phyloP scores from a whole-genome alignment of 2,329 filamentous ascomycete genomes.

The Colletotrichum tanaceti region DNA sequence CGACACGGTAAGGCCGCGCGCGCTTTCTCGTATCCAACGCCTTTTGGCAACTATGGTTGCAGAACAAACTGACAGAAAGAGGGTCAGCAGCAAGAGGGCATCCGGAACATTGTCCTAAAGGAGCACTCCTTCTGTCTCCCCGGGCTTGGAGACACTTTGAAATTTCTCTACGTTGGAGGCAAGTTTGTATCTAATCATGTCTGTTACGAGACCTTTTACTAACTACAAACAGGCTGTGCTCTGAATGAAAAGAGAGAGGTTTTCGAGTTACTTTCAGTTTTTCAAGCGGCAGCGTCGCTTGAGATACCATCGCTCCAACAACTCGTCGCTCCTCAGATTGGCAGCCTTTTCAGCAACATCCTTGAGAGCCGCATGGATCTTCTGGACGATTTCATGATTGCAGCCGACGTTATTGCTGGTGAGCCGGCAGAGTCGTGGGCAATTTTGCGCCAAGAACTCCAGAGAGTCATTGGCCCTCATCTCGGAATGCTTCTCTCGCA shows the following conservation, averaged over 20 bases:
- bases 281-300: slow-evolving; percentile 1
- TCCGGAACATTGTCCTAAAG: slow-evolving; percentile 16
- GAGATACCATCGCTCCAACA: background rate
- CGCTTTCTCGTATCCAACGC: fast-evolving
- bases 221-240: background rate
- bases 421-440: background rate
- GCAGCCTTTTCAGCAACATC: slow-evolving; percentile 11
- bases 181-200: too few species aligned
- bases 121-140: slow-evolving; percentile 18
- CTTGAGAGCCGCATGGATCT: slow-evolving; percentile 1
- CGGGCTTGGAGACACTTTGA: slow-evolving; percentile 12
- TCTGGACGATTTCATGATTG: slow-evolving; percentile 24
- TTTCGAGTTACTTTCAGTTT: slow-evolving; percentile 19
- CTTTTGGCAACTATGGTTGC: too few species aligned
- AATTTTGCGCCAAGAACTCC: slow-evolving; percentile 8
- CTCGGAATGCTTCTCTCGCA: slow-evolving; percentile 21
- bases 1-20: background rate
- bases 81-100: background rate
- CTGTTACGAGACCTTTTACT: background rate
- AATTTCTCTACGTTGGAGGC: slow-evolving; percentile 25
- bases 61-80: background rate
- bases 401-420: slow-evolving; percentile 6
- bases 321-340: background rate
- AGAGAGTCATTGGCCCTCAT: slow-evolving; percentile 20
- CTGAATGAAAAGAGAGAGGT: background rate